A percentile compares a stretch with the other conserved stretches of the same genome.
phyloP scores from a whole-genome alignment of 805 yeast species.

The Candida schatavii region DNA sequence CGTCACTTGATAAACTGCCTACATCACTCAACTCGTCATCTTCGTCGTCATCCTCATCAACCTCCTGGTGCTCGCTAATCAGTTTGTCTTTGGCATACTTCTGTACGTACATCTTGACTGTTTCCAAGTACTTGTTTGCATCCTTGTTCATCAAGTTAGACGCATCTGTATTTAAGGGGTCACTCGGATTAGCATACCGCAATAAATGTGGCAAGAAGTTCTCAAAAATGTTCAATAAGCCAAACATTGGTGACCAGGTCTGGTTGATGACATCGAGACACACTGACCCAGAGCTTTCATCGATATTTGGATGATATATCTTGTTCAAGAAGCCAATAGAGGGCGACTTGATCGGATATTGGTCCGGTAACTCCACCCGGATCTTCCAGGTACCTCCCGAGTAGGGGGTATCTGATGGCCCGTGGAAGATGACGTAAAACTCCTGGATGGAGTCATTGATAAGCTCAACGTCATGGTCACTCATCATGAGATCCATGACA shows the following conservation, averaged over 20 bases:
- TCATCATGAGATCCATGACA: slow-evolving; percentile 95
- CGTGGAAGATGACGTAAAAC: slow-evolving; percentile 78
- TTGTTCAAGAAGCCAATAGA: slow-evolving; percentile 90
- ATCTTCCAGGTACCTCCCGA: slow-evolving; percentile 88
- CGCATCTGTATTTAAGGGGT: slow-evolving; percentile 90
- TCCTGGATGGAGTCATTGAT: slow-evolving; percentile 79
- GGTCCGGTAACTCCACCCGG: slow-evolving; percentile 91
- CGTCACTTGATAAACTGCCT: slow-evolving; percentile 50
- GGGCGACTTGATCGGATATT: slow-evolving; percentile 93
- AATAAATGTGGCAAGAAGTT: slow-evolving; percentile 89
- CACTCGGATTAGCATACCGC: slow-evolving; percentile 90
- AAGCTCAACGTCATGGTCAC: slow-evolving; percentile 83
- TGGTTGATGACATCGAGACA: slow-evolving; percentile 96
- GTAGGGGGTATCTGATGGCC: slow-evolving; percentile 81
- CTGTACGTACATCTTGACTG: slow-evolving; percentile 70
- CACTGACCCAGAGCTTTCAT: slow-evolving; percentile 84
- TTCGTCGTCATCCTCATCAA: slow-evolving; percentile 32
- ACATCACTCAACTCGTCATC: slow-evolving; percentile 46
- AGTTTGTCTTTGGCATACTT: slow-evolving; percentile 59
- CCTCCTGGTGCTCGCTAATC: slow-evolving; percentile 25
- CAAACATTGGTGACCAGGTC: slow-evolving; percentile 98
- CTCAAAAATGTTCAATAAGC: slow-evolving; percentile 84
- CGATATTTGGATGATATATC: slow-evolving; percentile 94
- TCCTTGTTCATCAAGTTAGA: slow-evolving; percentile 74
- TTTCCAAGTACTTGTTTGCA: slow-evolving; percentile 59